Evolutionary conservation across 225 moss, liverwort and hornwort species (phyloP).

Genomic region (Bryoerythrophyllum caledonicum): DNA sequence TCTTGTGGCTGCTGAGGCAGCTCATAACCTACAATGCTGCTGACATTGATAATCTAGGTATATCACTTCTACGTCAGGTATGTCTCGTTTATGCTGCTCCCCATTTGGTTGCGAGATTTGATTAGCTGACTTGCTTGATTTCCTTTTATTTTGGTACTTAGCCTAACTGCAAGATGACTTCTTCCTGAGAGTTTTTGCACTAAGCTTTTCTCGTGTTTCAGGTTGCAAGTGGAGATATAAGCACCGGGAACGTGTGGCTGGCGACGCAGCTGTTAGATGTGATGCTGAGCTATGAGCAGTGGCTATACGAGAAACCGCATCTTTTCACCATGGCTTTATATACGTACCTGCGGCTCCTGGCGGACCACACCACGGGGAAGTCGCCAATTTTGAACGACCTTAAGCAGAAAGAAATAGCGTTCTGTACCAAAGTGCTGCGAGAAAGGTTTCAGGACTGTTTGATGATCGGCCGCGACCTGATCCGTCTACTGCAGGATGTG

Average conservation of each 20-base stretch:
- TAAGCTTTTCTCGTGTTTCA: slow-evolving; percentile 35
- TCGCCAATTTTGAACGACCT: slow-evolving; percentile 59
- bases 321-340: slow-evolving; percentile 90
- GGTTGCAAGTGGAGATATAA: slow-evolving; percentile 94
- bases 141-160: background rate
- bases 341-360: slow-evolving; percentile 87
- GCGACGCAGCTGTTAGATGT: slow-evolving; percentile 89
- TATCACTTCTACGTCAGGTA: slow-evolving; percentile 76
- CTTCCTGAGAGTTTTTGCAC: background rate
- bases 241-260: slow-evolving; percentile 83
- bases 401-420: slow-evolving; percentile 83
- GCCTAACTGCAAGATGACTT: background rate
- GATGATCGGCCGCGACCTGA: slow-evolving; percentile 86
- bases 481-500: slow-evolving; percentile 95
- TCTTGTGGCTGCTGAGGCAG: slow-evolving; percentile 90
- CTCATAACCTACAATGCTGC: slow-evolving; percentile 79
- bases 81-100: background rate
- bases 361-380: slow-evolving; percentile 86
- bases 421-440: slow-evolving; percentile 84
- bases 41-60: slow-evolving; percentile 76
- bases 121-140: background rate
- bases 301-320: slow-evolving; percentile 71
- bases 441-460: slow-evolving; percentile 94
- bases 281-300: slow-evolving; percentile 73
- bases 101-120: background rate